phyloP scores from a whole-genome alignment of 2,329 filamentous ascomycete species.

The Emericellopsis atlantica region DNA sequence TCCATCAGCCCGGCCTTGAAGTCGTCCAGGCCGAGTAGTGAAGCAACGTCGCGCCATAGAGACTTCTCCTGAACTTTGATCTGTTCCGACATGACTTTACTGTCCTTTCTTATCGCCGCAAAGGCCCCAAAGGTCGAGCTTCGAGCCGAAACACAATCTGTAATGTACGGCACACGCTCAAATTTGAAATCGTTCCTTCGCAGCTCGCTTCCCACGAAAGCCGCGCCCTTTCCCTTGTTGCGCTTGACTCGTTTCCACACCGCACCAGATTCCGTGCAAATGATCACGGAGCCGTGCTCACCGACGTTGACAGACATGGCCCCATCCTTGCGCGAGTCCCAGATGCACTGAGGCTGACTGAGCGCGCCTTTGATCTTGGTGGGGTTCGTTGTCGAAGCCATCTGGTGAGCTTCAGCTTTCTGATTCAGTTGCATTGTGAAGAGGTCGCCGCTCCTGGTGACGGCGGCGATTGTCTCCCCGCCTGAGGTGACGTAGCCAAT shows the following conservation, averaged over 20 bases:
- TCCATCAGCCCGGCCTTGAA: conserved; percentile 28
- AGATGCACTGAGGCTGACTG: conserved; percentile 67
- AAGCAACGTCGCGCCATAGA: conserved; percentile 62
- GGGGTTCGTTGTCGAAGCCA: conserved; percentile 77
- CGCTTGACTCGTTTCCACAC: conserved; percentile 86
- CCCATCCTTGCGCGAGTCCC: conserved; percentile 79
- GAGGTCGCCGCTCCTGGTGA: conserved; percentile 74
- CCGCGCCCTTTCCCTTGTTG: conserved; percentile 61
- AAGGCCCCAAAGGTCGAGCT: conserved; percentile 87
- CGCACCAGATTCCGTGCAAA: conserved; percentile 83
- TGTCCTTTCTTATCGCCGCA: conserved; percentile 75
- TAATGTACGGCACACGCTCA: conserved; percentile 76
- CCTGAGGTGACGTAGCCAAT: conserved; percentile 71
- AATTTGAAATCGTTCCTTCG: conserved; percentile 91
- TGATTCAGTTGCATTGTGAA: conserved; percentile 72
- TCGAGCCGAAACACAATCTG: conserved; percentile 69
- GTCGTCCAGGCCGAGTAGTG: conserved; percentile 54
- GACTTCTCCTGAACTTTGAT: conserved; percentile 54
- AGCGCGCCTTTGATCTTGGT: conserved; percentile 78
- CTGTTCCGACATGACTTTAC: conserved; percentile 62
- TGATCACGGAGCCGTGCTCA: conserved; percentile 87
- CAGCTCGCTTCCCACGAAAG: conserved; percentile 31
- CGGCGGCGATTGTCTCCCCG: conserved; percentile 81
- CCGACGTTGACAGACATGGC: conserved; percentile 79
- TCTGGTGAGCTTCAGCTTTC: conserved; percentile 47